phyloP scores from a whole-genome alignment of 1,284 basidiomycete species.

The Papiliotrema flavescens region DNA sequence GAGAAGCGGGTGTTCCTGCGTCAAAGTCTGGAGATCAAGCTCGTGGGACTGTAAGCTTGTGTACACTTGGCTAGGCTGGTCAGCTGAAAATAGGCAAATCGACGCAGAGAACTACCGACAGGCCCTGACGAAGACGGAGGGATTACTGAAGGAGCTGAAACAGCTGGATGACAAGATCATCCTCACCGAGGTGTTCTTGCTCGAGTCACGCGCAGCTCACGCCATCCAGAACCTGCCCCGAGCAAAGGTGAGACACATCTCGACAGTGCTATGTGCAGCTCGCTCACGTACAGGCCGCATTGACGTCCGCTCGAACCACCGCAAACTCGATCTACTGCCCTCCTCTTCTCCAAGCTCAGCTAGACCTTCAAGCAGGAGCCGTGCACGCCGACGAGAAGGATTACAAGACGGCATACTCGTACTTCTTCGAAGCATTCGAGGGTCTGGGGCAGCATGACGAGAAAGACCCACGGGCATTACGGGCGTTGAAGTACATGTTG shows the following conservation, averaged over 20 bases:
- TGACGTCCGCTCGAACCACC: constrained; percentile 88
- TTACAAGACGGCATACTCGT: constrained; percentile 94
- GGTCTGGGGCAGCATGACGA: constrained; percentile 63
- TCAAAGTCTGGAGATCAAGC: constrained; percentile 86
- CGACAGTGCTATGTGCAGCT: not conserved
- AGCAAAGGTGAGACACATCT: constrained; percentile 65
- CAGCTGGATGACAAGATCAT: constrained; percentile 97
- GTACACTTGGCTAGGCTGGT: not conserved
- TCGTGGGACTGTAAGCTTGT: constrained; percentile 75
- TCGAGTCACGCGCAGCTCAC: constrained; percentile 87
- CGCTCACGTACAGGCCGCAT: constrained; percentile 61
- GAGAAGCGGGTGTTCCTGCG: constrained; percentile 96
- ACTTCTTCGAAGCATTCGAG: constrained; percentile 97
- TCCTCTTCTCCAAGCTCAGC: constrained; percentile 81
- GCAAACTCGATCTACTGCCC: constrained; percentile 98
- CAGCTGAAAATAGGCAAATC: constrained; percentile 57
- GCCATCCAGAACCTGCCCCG: constrained; percentile 89
- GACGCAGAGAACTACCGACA: constrained; percentile 73
- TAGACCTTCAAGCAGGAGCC: constrained; percentile 88
- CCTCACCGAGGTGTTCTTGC: constrained; percentile 90
- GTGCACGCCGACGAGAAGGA: constrained; percentile 97
- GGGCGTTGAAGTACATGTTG: constrained; percentile 94
- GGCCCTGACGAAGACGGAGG: constrained; percentile 77
- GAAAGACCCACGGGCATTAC: constrained; percentile 57
- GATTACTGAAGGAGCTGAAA: constrained; percentile 83